Base-by-base conservation (phyloP, 768 basidiomycete genomes). In the Phlebiopsis flavidoalba region DNA sequence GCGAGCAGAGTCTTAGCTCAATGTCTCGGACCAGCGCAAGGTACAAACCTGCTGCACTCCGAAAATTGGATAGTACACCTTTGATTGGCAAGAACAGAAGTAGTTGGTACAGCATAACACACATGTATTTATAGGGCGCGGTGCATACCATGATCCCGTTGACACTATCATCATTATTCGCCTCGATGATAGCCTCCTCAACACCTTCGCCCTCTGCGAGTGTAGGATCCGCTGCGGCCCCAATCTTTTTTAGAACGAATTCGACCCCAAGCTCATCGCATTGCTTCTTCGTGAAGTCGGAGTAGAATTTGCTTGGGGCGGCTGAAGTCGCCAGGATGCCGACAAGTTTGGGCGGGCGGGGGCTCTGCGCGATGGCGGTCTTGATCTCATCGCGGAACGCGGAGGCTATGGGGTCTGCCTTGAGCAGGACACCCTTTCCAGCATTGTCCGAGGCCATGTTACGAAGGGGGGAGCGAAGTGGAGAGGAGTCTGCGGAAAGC, bases 31-130 rank as follows among this genome's bases (percentile, higher is more conserved):
- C 58, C 37, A 66, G 21, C 15, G 33, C 58, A 10, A 24, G 61
- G 60, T 11, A 76, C 86, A 63, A 66, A 92, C 92, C 85, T 93
- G 93, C 62, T 86, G 86, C 37, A 79, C 84, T 22, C 96, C 96
- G 68, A 92, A 97, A 65, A 98, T 96, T 1, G 97, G 97, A 75
- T 93, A 99, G 74, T 98, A 97, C 11, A 95, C 91, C 93, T 94
- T 59, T 15, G 46, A 33, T 50, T 55, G 35, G 47, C 14, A 36
- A 26, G 47, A 24, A 51, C 31, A 48, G 15, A 46, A 26, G 21
- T 49, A 12, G 55, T 43, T 26, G 57, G 33, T 60, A 59, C 53
- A 65, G 19, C 19, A 22, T 22, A 2, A 12, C 17, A 52, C 24
- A n/a, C 26, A 31, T 31, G 26, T 31, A 6, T 31, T 3, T 6